These are phyloP conservation scores for Fusarium paranaense DNA, from an alignment of 2,329 filamentous ascomycete genomes.

Conservation along the genomic window DNA sequence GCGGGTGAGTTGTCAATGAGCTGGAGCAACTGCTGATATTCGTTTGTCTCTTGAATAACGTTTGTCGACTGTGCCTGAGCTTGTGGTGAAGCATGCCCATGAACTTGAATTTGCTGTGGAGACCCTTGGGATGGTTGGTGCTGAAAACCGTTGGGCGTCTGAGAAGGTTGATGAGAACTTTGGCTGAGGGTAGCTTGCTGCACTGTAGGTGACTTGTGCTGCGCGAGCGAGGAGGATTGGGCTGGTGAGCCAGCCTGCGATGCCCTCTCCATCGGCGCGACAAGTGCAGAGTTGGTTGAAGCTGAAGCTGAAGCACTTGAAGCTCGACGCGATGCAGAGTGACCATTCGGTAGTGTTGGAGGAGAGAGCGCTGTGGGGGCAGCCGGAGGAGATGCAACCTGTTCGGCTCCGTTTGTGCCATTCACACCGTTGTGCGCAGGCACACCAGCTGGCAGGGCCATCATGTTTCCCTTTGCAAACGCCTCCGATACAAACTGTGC, in stretches of 20 bases:
- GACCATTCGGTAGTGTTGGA: constrained; percentile 12
- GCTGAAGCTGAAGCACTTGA: constrained; percentile 20
- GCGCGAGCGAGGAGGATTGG: constrained; percentile 3
- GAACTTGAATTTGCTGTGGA: background rate
- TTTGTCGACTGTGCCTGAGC: background rate
- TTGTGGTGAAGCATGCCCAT: constrained; percentile 4
- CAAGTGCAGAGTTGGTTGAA: constrained; percentile 9
- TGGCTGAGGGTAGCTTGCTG: constrained; percentile 5
- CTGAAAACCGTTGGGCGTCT: background rate
- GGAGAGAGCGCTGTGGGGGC: constrained; percentile 18
- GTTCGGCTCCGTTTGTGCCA: constrained; percentile 10
- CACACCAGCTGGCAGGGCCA: constrained; percentile 1
- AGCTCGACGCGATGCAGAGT: constrained; percentile 15
- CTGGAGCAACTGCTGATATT: constrained; percentile 39
- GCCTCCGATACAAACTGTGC: constrained; percentile 2
- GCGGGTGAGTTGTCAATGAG: constrained; percentile 56
- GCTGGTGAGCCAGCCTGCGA: constrained; percentile 2
- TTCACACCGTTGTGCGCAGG: constrained; percentile 15
- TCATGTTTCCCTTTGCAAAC: constrained; percentile 15
- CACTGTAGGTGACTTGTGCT: constrained; percentile 20
- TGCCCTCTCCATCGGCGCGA: background rate
- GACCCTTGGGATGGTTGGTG: background rate
- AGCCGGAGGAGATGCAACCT: background rate
- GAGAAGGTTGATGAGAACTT: background rate
- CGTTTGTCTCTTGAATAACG: constrained; percentile 43